Percentiles rank a stretch among this genome's conserved stretches.
Conservation (phyloP, 192 early-diverging fungal genomes). For the Coemansia sp. region DNA sequence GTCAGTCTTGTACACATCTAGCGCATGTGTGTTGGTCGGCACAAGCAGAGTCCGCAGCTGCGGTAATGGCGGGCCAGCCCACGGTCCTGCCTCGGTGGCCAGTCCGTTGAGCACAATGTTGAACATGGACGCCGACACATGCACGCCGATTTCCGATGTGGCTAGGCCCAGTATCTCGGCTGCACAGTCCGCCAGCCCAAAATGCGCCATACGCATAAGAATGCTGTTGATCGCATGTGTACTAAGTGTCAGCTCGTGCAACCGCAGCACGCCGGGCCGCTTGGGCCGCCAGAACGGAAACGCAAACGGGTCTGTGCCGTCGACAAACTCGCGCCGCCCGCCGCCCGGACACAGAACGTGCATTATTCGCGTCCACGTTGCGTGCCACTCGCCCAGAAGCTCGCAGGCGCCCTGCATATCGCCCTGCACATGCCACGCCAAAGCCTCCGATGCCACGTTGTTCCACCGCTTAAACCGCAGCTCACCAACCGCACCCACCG, state of each 20-base stretch:
- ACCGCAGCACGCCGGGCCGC: constrained; percentile 20
- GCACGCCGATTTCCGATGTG: constrained; percentile 33
- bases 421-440: constrained; percentile 4
- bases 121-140: constrained; percentile 25
- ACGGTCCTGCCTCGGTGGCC: neutral
- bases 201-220: constrained; percentile 13
- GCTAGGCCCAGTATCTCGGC: constrained; percentile 33
- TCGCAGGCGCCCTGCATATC: constrained; percentile 16
- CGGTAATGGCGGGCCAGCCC: neutral
- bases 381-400: constrained; percentile 34
- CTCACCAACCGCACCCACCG: constrained; percentile 13
- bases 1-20: constrained; percentile 8
- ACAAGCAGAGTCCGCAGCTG: constrained; percentile 13
- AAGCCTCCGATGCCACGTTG: constrained; percentile 38
- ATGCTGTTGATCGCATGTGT: constrained; percentile 16
- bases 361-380: constrained; percentile 33
- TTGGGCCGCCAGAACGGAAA: constrained; percentile 44
- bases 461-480: constrained; percentile 51
- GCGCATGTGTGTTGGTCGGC: constrained; percentile 18
- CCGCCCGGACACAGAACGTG: constrained; percentile 24
- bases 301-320: constrained; percentile 14
- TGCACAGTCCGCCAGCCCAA: constrained; percentile 9
- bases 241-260: constrained; percentile 49
- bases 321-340: constrained; percentile 19
- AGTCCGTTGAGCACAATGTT: constrained; percentile 32